Base-by-base conservation (phyloP, 106 monocot species). In the Acorus gramineus region DNA sequence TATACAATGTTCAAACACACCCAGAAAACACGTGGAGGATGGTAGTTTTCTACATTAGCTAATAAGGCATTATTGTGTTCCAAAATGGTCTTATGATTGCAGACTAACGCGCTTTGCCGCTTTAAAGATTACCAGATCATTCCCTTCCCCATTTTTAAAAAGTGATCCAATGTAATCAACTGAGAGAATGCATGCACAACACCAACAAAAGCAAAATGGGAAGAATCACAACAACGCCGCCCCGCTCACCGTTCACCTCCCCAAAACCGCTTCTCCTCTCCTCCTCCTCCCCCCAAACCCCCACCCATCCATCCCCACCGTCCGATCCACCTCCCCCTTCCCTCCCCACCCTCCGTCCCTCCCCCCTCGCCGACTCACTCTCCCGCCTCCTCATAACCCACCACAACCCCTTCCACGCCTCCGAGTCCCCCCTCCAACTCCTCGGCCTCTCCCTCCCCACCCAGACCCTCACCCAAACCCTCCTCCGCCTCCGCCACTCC, bases 341-440 rank as follows among this genome's bases (percentile, higher is more conserved):
- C 11, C 69, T 61, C 6, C 75, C 83, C 14, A 11, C 74, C 3
- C 14, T 82, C 28, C 47, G 44, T 5, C 76, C 79, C 14, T 90
- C 64, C 47, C 44, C 68, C 4, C 68, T 66, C 43, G 96, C 95
- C 57, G 87, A 87, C 62, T 44, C 72, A 7, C 78, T 98, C 66
- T 57, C 96, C 52, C 65, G 58, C 63, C 76, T 98, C 55, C 81
- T 98, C n/a, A 62, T 91, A 70, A 43, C 59, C 11, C 87, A 91
- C 71, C 87, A 98, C 87, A 98, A 98, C 74, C 96, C 96, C 57
- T 98, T 82, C 85, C 96, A 98, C 77, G 74, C 91, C 11, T 60
- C 76, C 66, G 91, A 98, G 62, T 91, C 96, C 67, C 63, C 96
- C 53, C 82, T 88, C 67, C 82, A 98, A 66, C 72, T 91, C 69